phyloP scores from a whole-genome alignment of 768 basidiomycete species.

The Suillus ampliporus region DNA sequence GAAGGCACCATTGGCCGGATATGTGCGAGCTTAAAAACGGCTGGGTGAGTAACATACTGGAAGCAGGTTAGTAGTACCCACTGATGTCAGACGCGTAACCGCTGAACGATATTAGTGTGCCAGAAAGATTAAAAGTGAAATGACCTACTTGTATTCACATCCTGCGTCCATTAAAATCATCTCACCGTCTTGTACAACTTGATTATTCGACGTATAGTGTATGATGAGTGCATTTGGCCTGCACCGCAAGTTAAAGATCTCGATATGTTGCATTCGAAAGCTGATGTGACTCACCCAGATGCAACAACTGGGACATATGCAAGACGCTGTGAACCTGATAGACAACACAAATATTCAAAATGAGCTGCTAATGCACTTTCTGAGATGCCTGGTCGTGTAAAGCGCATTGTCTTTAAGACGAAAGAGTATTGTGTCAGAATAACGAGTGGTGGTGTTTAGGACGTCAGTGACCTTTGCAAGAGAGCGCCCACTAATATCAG shows the following conservation, averaged over 20 bases:
- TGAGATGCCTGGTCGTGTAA: conserved; percentile 58
- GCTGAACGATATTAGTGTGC: conserved; percentile 42
- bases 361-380: conserved; percentile 76
- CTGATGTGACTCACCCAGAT: conserved; percentile 67
- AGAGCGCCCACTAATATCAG: conserved; percentile 84
- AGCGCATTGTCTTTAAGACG: conserved; percentile 77
- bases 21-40: conserved; percentile 72
- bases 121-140: conserved; percentile 10
- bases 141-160: conserved; percentile 83
- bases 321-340: conserved; percentile 79
- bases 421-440: neutral
- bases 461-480: conserved; percentile 72
- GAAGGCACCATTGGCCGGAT: conserved; percentile 84
- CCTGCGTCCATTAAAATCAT: conserved; percentile 90
- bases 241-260: conserved; percentile 2
- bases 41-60: conserved; percentile 15
- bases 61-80: conserved; percentile 38
- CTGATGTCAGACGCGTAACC: conserved; percentile 97
- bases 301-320: conserved; percentile 99
- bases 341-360: conserved; percentile 87
- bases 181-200: conserved; percentile 70
- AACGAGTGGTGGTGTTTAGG: neutral
- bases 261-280: neutral
- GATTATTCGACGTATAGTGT: conserved; percentile 94
- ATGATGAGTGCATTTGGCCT: conserved; percentile 90